Conservation (phyloP, 805 yeast species). For the Teunomyces atbi region DNA sequence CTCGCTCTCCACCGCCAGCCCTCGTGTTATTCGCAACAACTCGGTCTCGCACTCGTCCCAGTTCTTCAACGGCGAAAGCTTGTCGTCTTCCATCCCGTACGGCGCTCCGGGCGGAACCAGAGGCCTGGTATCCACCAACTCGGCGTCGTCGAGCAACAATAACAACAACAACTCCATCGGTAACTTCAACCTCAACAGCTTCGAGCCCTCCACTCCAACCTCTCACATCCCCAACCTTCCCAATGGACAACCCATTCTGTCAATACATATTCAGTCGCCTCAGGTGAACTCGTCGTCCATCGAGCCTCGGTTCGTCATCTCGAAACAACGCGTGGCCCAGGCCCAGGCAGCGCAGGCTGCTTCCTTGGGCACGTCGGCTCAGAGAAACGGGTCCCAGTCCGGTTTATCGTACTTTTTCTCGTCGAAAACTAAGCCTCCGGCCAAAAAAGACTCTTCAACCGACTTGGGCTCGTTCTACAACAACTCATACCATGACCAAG, state of each 20-base stretch:
- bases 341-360: slow-evolving; percentile 45
- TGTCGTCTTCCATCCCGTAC: slow-evolving; percentile 66
- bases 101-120: slow-evolving; percentile 65
- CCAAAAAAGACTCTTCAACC: slow-evolving; percentile 36
- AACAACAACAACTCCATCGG: slow-evolving; percentile 7
- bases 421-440: slow-evolving; percentile 31
- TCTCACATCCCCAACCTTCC: slow-evolving; percentile 49
- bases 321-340: slow-evolving; percentile 68
- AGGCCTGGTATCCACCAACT: slow-evolving; percentile 35
- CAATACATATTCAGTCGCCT: slow-evolving; percentile 72
- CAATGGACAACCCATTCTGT: slow-evolving; percentile 56
- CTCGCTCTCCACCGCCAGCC: slow-evolving; percentile 24
- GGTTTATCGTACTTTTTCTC: slow-evolving; percentile 51
- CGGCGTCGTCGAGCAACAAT: slow-evolving; percentile 8
- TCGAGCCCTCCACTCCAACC: slow-evolving; percentile 10
- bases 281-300: slow-evolving; percentile 56
- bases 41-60: slow-evolving; percentile 42
- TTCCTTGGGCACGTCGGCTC: slow-evolving; percentile 27
- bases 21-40: slow-evolving; percentile 42
- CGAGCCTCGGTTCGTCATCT: slow-evolving; percentile 84
- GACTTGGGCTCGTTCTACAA: slow-evolving; percentile 43
- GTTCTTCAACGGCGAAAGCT: slow-evolving; percentile 34
- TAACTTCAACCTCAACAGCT: slow-evolving; percentile 3
- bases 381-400: slow-evolving; percentile 43
- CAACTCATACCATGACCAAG: slow-evolving; percentile 31